A percentile compares a stretch with the other conserved stretches of the same genome.
phyloP scores from a whole-genome alignment of 1,284 basidiomycete species.

The Leccinum glutinopallens region DNA sequence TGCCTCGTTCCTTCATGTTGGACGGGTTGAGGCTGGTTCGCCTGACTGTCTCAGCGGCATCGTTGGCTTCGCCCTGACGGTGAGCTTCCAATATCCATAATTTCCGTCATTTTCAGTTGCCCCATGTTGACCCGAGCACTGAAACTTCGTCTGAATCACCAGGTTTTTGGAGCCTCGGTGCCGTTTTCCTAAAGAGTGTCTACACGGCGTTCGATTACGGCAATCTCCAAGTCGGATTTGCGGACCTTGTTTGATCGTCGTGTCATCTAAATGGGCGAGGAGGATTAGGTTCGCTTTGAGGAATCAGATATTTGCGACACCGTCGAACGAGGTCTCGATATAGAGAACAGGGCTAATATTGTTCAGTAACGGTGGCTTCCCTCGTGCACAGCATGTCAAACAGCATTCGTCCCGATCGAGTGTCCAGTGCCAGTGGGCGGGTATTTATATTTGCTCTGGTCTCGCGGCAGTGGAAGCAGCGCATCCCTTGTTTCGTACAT shows the following conservation, averaged over 20 bases:
- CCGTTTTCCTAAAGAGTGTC: background rate
- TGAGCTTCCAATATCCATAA: background rate
- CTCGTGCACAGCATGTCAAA: background rate
- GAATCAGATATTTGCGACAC: background rate
- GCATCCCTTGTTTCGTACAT: too few relatives aligned
- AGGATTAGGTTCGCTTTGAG: conserved; percentile 39
- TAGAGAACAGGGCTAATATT: too few relatives aligned
- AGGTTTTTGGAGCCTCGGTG: background rate
- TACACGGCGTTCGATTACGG: background rate
- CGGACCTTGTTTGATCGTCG: background rate
- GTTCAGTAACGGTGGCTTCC: background rate
- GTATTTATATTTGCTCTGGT: background rate
- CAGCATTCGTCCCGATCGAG: background rate
- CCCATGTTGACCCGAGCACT: background rate
- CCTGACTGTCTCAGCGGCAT: background rate
- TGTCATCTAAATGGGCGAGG: conserved; percentile 48
- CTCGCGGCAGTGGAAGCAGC: background rate
- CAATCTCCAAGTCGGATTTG: background rate
- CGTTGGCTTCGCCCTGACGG: background rate
- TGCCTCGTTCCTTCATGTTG: background rate
- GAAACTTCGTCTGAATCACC: background rate
- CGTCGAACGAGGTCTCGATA: background rate
- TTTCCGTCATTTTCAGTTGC: background rate
- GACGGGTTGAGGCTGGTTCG: background rate
- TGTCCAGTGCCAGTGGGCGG: background rate